phyloP scores from a whole-genome alignment of 73 alveolate species.

The Strombidium stylifer region DNA sequence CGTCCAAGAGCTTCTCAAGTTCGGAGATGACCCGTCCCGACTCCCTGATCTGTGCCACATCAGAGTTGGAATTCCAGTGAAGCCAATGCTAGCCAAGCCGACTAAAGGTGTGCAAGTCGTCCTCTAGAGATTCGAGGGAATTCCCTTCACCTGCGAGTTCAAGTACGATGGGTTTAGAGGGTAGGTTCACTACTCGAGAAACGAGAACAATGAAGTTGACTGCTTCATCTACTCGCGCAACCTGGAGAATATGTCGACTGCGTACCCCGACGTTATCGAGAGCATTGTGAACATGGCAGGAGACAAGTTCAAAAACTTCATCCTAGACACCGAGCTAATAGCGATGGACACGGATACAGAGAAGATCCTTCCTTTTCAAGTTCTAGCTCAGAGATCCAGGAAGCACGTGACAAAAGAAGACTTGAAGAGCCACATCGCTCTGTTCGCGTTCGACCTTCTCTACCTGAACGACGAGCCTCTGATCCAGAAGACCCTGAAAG shows the following conservation, averaged over 20 bases:
- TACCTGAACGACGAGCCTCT: constrained; percentile 80
- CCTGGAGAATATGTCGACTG: constrained; percentile 97
- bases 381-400: constrained; percentile 88
- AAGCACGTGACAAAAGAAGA: constrained; percentile 93
- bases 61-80: constrained; percentile 95
- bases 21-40: constrained; percentile 63
- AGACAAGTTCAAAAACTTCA: constrained; percentile 82
- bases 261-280: constrained; percentile 98
- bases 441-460: constrained; percentile 92
- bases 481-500: constrained; percentile 72
- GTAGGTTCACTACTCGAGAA: constrained; percentile 85
- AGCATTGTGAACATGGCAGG: constrained; percentile 56
- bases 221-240: constrained; percentile 91
- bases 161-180: constrained; percentile 99
- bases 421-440: constrained; percentile 77
- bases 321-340: constrained; percentile 98
- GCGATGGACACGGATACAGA: constrained; percentile 94
- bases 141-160: constrained; percentile 98
- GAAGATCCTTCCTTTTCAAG: constrained; percentile 96
- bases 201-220: constrained; percentile 35
- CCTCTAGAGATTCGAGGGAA: constrained; percentile 87
- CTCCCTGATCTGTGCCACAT: constrained; percentile 80
- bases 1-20: constrained; percentile 70
- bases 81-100: constrained; percentile 98
- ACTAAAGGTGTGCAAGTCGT: constrained; percentile 92